These are phyloP conservation scores for Magnusiomyces tetraspermus DNA, from an alignment of 1,139 yeast genomes.

Conservation along the genomic window DNA sequence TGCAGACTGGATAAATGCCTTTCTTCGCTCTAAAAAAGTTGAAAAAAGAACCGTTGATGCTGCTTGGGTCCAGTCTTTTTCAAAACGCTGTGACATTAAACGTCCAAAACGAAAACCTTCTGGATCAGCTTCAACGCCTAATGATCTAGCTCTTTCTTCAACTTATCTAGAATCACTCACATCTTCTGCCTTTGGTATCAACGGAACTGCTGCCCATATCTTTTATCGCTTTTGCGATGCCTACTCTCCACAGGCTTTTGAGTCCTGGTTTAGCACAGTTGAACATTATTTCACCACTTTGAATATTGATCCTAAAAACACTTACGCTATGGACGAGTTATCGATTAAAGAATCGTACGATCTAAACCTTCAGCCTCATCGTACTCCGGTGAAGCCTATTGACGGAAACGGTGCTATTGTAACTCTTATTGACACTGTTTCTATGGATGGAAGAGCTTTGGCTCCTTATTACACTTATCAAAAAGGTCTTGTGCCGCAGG, in stretches of 20 bases:
- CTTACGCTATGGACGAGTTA: constrained; percentile 4
- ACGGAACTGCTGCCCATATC: neutral
- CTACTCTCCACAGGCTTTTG: constrained; percentile 4
- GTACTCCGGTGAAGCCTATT: neutral
- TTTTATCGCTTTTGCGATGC: neutral
- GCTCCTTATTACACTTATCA: constrained; percentile 1
- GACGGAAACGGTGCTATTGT: constrained; percentile 5
- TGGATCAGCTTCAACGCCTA: neutral
- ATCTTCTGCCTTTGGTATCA: neutral
- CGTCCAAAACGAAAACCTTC: neutral
- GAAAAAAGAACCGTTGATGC: neutral
- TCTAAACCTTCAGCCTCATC: neutral
- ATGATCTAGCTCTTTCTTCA: neutral
- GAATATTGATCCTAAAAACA: constrained; percentile 3
- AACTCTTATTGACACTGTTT: constrained; percentile 1
- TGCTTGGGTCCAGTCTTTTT: neutral
- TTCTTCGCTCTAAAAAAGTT: neutral
- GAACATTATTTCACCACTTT: neutral
- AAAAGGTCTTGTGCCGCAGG: neutral
- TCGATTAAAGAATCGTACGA: neutral
- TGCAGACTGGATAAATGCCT: neutral
- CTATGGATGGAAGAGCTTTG: constrained; percentile 3
- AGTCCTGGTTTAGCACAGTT: constrained; percentile 1
- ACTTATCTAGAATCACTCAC: neutral
- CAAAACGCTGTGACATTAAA: neutral